Base-by-base conservation (phyloP, 139 green algal genomes). In the Tetradesmus lagerheimii region DNA sequence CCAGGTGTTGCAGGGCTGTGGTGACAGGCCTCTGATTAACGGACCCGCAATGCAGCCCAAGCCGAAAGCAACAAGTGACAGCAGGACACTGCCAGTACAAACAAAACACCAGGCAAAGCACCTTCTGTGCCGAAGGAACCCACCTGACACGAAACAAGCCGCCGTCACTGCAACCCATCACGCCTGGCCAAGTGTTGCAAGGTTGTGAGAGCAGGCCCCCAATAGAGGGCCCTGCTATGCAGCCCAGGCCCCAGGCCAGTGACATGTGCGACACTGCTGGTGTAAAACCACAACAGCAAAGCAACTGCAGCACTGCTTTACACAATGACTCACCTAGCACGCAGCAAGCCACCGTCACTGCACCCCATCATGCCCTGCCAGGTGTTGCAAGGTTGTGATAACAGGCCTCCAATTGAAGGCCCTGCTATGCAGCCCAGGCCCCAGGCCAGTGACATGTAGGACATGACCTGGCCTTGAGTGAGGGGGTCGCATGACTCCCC, bases 381-480 rank as follows among this genome's bases (percentile, higher is more conserved):
- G 20, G 25, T 80, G 25, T 45, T 41, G 57, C 93, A 95, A 1
- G 93, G 93, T 25, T 89, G 75, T 11, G 89, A 78, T 15, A 92
- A 37, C 9, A 83, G 15, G 43, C 93, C 93, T 4, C 93, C 92
- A 31, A 94, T 83, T 11, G 89, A 45, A 6, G 93, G 93, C 9
- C 93, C 93, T 1, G 87, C 31, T 35, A 93, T 90, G 85, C 88
- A 90, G 66, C 93, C 93, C 25, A 95, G n/a, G 20, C 93, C 93
- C 71, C 85, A 89, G 4, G 83, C 37, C 9, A 88, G 83, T 0
- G 16, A n/a, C 83, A 88, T 88, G 64, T 88, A 88, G 14, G 14
- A 29, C 83, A 88, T 80, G 16, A 74, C 8, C 4, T 23, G 23
- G 34, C 75, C 82, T 34, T 86, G 90, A 18, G 57, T 64, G 5